Base-by-base conservation (phyloP, 2,329 filamentous ascomycete species). In the Fusarium vanettenii region DNA sequence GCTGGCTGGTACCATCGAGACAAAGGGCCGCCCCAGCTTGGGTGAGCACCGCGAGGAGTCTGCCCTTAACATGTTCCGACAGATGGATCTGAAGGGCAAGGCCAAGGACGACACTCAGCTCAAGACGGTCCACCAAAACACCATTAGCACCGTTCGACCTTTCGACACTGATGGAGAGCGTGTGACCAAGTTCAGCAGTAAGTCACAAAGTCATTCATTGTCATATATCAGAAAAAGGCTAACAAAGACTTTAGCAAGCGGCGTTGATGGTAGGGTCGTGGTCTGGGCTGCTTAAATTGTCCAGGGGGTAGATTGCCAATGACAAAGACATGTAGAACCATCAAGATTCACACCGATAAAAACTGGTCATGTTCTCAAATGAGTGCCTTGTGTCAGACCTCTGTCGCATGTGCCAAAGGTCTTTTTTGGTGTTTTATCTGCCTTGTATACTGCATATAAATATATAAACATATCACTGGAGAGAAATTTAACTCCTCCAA, bases 1-100 rank as follows among this genome's bases (percentile, higher is more conserved):
- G 80, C 86, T 98, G 41, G 90, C 89, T 39, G 95, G 95, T 35
- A 93, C 94, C 5, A 86, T 98, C 71, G 95, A 98, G 85, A 87
- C 87, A 59, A 95, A 95, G 85, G 88, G 90, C 60, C 86, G 89
- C 6, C 87, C 89, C 31, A 92, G 90, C 48, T 82, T 87, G 65
- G 91, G 89, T 67, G 89, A 90, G 65, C 86, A 87, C 69, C 89
- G 93, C 35, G 97, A 98, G 84, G 97, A 98, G 83, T 97, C 94
- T 75, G 97, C 97, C 27, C 87, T 98, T 82, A 98, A 98, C 85
- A 98, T 98, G 95, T 99, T 99, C 87, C 91, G 92, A 80, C 95
- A 98, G 87, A 98, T 99, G 97, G 97, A 99, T 84, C 89, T 99
- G 75, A 98, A 97, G 89, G 97, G 97, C 72, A 97, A 97, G 85